phyloP scores from a whole-genome alignment of 2,329 filamentous ascomycete genomes.

The Apiospora sp. region DNA sequence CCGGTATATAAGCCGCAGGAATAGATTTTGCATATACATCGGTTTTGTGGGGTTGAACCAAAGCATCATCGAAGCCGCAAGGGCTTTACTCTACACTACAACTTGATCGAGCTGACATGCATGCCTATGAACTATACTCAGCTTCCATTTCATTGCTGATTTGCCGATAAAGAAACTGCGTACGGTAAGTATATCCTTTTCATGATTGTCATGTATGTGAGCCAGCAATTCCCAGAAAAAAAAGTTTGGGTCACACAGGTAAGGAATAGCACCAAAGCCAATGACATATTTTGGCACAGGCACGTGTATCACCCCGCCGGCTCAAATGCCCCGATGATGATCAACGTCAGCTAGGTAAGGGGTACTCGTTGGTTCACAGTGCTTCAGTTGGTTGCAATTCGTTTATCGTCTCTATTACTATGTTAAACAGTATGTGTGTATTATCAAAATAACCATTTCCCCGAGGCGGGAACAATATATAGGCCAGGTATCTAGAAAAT shows the following conservation, averaged over 20 bases:
- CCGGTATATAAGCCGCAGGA: constrained; percentile 50
- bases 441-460: neutral
- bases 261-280: neutral
- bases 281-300: neutral
- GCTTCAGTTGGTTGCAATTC: neutral
- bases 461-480: neutral
- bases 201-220: neutral
- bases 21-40: neutral
- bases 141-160: neutral
- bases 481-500: constrained; percentile 6
- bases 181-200: neutral
- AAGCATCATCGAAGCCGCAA: neutral
- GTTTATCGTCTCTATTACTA: constrained; percentile 2
- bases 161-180: neutral
- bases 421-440: neutral
- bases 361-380: neutral
- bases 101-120: neutral
- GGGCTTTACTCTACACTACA: neutral
- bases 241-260: neutral
- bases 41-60: neutral
- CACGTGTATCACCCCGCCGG: neutral
- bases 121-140: neutral
- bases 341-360: neutral
- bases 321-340: neutral
- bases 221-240: neutral